Evolutionary conservation across 805 yeast species (phyloP).

Genomic region (Candida odintsovae): DNA sequence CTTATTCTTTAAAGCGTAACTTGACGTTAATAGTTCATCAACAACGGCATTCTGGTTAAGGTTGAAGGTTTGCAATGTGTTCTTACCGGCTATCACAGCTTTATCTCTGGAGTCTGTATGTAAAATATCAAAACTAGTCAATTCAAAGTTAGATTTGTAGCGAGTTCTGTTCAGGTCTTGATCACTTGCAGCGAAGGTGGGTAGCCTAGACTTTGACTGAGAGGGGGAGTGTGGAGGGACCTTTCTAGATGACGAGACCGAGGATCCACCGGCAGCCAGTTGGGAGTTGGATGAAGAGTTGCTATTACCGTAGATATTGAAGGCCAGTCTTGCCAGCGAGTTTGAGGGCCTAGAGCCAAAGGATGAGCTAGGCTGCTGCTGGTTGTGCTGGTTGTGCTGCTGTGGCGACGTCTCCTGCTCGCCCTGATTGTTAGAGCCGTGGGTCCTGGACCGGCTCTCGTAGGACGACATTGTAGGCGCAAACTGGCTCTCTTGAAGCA

Average conservation of each 20-base stretch:
- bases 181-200: not conserved
- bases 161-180: constrained; percentile 9
- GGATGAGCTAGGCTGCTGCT: constrained; percentile 7
- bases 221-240: constrained; percentile 1
- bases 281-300: not conserved
- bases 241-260: constrained; percentile 5
- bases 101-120: constrained; percentile 16
- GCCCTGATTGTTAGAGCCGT: not conserved
- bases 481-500: too few relatives aligned
- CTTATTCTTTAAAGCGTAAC: constrained; percentile 25
- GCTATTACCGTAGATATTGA: constrained; percentile 46
- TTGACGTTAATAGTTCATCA: constrained; percentile 29
- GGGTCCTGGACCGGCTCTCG: not conserved
- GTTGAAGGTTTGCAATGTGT: constrained; percentile 32
- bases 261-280: constrained; percentile 8
- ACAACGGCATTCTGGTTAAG: constrained; percentile 28
- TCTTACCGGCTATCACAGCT: constrained; percentile 38
- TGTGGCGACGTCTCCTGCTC: not conserved
- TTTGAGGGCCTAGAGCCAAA: constrained; percentile 20
- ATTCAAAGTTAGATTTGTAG: constrained; percentile 29
- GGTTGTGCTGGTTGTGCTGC: not conserved
- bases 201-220: not conserved
- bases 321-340: constrained; percentile 48
- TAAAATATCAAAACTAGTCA: constrained; percentile 16
- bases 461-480: not conserved